These are phyloP conservation scores for Pleodorina starrii DNA, from an alignment of 139 green algal species.

Conservation along the genomic window DNA sequence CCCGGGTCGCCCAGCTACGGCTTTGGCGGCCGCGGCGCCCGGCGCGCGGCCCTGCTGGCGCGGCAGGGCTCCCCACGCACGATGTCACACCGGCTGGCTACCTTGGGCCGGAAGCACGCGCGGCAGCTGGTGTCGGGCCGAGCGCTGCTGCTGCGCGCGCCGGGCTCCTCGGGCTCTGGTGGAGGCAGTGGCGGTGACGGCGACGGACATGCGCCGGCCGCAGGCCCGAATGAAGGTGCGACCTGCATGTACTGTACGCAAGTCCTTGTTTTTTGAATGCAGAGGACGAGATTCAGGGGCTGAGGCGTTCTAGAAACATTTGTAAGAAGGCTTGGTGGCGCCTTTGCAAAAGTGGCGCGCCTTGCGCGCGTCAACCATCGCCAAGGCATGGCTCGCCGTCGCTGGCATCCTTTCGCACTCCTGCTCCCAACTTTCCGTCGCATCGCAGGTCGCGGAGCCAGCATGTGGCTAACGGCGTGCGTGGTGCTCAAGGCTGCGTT, in stretches of 20 bases:
- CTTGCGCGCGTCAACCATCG: no score
- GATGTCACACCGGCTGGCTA: neutral
- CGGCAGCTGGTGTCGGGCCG: neutral
- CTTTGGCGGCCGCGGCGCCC: neutral
- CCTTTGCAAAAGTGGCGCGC: no score
- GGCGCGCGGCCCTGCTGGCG: neutral
- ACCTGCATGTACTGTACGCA: neutral
- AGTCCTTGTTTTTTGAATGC: neutral
- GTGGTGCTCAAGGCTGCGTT: conserved; percentile 42
- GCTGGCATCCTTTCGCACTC: neutral
- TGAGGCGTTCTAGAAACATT: neutral
- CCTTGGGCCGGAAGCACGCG: neutral
- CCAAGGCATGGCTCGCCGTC: no score
- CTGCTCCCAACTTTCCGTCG: neutral
- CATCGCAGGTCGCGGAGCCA: conserved; percentile 1
- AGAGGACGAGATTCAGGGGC: neutral
- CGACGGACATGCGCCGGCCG: neutral
- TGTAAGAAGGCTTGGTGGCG: neutral
- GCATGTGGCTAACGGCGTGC: conserved; percentile 26
- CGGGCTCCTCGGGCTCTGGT: neutral
- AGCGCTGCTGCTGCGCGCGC: conserved; percentile 17
- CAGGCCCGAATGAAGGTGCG: neutral
- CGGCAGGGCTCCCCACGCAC: neutral
- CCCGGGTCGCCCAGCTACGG: no score
- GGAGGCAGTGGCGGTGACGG: neutral